A percentile compares a stretch with the other conserved stretches of the same genome.
Conservation (phyloP, 2,329 filamentous ascomycete genomes). For the Hypoxylon sp. region DNA sequence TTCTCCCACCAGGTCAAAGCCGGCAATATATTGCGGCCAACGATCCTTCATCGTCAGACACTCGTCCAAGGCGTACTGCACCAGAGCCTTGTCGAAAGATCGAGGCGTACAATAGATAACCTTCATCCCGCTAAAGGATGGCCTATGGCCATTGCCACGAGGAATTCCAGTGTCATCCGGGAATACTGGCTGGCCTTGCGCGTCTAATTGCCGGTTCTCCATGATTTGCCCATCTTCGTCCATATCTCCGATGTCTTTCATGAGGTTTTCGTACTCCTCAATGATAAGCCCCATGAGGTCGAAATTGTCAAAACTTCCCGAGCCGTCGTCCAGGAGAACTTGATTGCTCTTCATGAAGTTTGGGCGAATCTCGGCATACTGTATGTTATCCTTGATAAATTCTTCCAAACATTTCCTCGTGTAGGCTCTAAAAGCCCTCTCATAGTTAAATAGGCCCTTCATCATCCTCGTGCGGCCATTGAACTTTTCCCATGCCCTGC, state of each 20-base stretch:
- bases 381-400: conserved; percentile 67
- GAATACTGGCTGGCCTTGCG: conserved; percentile 26
- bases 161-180: conserved; percentile 18
- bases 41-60: conserved; percentile 65
- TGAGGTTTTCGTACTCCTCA: conserved; percentile 60
- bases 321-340: conserved; percentile 63
- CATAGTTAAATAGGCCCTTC: conserved; percentile 70
- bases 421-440: conserved; percentile 66
- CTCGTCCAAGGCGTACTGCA: conserved; percentile 62
- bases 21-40: conserved; percentile 65
- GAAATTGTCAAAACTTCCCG: conserved; percentile 57
- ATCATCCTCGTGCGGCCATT: conserved; percentile 70
- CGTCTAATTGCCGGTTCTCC: conserved; percentile 34
- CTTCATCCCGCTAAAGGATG: conserved; percentile 66
- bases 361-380: conserved; percentile 71
- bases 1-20: conserved; percentile 71
- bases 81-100: conserved; percentile 61
- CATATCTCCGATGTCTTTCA: conserved; percentile 51
- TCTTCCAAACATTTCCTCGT: conserved; percentile 65
- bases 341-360: conserved; percentile 68
- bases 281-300: conserved; percentile 65
- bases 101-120: conserved; percentile 71
- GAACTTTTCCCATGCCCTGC: conserved; percentile 70
- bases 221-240: conserved; percentile 37
- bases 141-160: conserved; percentile 31